phyloP scores from a whole-genome alignment of 2,329 filamentous ascomycete genomes.

The Claviceps arundinis region DNA sequence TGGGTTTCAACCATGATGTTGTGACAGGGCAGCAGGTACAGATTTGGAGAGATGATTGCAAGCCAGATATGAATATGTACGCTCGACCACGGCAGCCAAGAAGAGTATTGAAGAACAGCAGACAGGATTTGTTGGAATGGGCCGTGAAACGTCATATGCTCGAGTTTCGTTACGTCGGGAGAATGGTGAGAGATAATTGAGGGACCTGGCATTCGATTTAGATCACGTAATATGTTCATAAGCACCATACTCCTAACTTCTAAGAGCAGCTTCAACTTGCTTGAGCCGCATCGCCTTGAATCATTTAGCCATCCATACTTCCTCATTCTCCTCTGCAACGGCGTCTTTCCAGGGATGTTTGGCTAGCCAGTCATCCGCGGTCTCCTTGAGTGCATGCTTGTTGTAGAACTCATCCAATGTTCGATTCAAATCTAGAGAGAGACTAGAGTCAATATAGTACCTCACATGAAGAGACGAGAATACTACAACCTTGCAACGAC shows the following conservation, averaged over 20 bases:
- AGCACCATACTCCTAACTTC: background rate
- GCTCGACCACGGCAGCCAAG: too few species aligned
- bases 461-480: too few species aligned
- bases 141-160: background rate
- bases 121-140: background rate
- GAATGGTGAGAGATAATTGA: background rate
- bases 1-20: too few species aligned
- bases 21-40: too few species aligned
- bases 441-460: too few species aligned
- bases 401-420: slow-evolving; percentile 7
- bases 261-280: background rate
- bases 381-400: slow-evolving; percentile 3
- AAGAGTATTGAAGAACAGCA: too few species aligned
- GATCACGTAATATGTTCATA: background rate
- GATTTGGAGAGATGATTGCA: too few species aligned
- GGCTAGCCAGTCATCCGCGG: slow-evolving; percentile 4
- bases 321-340: slow-evolving; percentile 5
- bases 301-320: background rate
- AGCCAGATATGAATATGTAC: too few species aligned
- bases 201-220: background rate
- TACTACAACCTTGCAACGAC: too few species aligned
- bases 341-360: slow-evolving; percentile 6
- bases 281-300: background rate
- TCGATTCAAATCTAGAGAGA: slow-evolving; percentile 5
- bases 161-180: background rate